A percentile compares a stretch with the other conserved stretches of the same genome.
These are phyloP conservation scores for Glycine tomentella DNA, from an alignment of 306 rosid genomes.

Conservation along the genomic window DNA sequence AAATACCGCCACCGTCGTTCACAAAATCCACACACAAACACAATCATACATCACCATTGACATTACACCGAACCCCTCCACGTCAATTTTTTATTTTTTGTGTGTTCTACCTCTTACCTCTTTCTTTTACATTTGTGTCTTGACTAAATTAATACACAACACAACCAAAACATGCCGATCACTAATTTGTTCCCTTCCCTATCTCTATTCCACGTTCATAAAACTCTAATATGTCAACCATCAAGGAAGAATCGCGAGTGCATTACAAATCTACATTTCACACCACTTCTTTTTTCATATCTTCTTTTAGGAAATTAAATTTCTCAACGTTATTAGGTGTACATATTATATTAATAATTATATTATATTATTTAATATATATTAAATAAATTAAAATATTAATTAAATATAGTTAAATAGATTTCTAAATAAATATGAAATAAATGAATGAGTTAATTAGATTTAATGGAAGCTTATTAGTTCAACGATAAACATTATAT, in stretches of 20 bases:
- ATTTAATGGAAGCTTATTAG: too few relatives aligned
- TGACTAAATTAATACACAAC: background rate
- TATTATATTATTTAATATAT: too few relatives aligned
- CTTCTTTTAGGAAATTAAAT: too few relatives aligned
- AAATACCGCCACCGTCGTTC: slow-evolving; percentile 39
- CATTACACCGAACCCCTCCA: slow-evolving; percentile 37
- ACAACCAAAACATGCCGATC: slow-evolving; percentile 41
- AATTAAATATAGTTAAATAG: too few relatives aligned
- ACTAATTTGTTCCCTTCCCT: slow-evolving; percentile 26
- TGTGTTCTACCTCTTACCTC: background rate
- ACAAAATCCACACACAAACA: background rate
- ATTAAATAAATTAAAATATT: too few relatives aligned
- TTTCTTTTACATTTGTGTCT: slow-evolving; percentile 16
- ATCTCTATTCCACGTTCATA: slow-evolving; percentile 29
- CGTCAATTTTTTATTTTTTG: too few relatives aligned
- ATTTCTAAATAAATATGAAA: too few relatives aligned
- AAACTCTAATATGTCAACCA: slow-evolving; percentile 46
- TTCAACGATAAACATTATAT: too few relatives aligned
- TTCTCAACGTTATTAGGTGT: too few relatives aligned
- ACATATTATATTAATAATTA: too few relatives aligned
- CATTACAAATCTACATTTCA: background rate
- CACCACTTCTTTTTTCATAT: too few relatives aligned
- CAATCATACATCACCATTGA: background rate
- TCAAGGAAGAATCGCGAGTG: slow-evolving; percentile 46
- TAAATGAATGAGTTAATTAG: too few relatives aligned